These are phyloP conservation scores for Cyathus striatus DNA, from an alignment of 768 basidiomycete species.

Conservation along the genomic window DNA sequence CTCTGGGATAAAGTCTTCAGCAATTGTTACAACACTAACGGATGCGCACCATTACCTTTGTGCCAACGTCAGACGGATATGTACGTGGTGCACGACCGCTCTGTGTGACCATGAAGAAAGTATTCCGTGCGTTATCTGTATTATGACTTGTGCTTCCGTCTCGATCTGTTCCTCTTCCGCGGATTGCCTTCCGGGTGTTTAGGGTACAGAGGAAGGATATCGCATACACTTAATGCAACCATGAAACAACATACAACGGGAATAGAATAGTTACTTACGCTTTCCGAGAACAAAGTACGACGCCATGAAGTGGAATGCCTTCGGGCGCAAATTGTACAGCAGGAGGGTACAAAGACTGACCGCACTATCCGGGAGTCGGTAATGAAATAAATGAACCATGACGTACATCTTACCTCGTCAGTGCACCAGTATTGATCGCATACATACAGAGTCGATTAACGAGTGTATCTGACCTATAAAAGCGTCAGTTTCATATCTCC, in stretches of 20 bases:
- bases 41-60: slow-evolving; percentile 3
- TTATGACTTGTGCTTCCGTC: slow-evolving; percentile 17
- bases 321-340: slow-evolving; percentile 49
- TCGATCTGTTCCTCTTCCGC: slow-evolving; percentile 47
- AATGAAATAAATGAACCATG: not conserved
- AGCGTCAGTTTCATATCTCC: not conserved
- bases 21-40: not conserved
- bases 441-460: slow-evolving; percentile 53
- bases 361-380: slow-evolving; percentile 21
- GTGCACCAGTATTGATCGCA: slow-evolving; percentile 54
- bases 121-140: slow-evolving; percentile 11
- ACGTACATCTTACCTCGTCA: slow-evolving; percentile 43
- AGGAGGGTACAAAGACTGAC: slow-evolving; percentile 30
- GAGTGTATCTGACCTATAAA: slow-evolving; percentile 46
- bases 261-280: slow-evolving; percentile 27
- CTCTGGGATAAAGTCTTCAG: slow-evolving; percentile 15
- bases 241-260: not conserved
- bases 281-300: slow-evolving; percentile 59
- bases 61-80: not conserved
- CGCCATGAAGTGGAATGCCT: slow-evolving; percentile 50
- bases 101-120: slow-evolving; percentile 17
- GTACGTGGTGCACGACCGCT: slow-evolving; percentile 8
- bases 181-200: slow-evolving; percentile 48
- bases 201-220: slow-evolving; percentile 39
- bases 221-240: slow-evolving; percentile 28